Evolutionary conservation across 176 grass and related monocot genomes (phyloP).

Genomic region (Musa troglodytarum): DNA sequence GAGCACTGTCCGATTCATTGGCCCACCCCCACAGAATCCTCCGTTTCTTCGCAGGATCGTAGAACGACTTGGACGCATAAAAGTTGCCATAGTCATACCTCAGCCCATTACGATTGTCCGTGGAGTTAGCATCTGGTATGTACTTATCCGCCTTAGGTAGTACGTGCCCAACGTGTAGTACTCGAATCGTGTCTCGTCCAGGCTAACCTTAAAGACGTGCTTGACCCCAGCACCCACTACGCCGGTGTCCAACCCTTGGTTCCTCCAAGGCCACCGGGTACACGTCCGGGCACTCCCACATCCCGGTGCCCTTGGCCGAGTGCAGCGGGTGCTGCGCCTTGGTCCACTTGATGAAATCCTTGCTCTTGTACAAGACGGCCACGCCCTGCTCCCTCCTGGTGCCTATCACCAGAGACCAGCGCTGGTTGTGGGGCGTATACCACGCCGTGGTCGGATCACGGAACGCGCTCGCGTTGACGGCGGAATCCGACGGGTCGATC

Average conservation of each 20-base stretch:
- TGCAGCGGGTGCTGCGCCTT: neutral
- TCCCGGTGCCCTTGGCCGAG: neutral
- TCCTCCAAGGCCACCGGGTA: neutral
- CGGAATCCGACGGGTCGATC: neutral
- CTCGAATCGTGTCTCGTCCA: neutral
- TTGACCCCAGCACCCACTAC: neutral
- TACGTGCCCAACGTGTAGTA: neutral
- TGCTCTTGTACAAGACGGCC: neutral
- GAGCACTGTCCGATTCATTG: neutral
- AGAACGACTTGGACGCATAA: neutral
- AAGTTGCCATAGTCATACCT: slow-evolving; percentile 6
- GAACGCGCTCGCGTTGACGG: neutral
- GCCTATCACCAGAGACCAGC: neutral
- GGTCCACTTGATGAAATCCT: neutral
- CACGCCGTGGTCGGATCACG: neutral
- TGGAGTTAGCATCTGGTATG: neutral
- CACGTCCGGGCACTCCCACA: slow-evolving; percentile 1
- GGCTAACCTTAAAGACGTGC: neutral
- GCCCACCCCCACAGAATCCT: neutral
- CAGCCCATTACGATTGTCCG: neutral
- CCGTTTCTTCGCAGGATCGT: neutral
- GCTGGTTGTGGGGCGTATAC: neutral
- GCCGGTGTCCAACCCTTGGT: neutral
- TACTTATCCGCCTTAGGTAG: neutral
- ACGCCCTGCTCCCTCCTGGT: neutral